Conservation (phyloP, 352 stramenopile species). For the Phytophthora lateralis region DNA sequence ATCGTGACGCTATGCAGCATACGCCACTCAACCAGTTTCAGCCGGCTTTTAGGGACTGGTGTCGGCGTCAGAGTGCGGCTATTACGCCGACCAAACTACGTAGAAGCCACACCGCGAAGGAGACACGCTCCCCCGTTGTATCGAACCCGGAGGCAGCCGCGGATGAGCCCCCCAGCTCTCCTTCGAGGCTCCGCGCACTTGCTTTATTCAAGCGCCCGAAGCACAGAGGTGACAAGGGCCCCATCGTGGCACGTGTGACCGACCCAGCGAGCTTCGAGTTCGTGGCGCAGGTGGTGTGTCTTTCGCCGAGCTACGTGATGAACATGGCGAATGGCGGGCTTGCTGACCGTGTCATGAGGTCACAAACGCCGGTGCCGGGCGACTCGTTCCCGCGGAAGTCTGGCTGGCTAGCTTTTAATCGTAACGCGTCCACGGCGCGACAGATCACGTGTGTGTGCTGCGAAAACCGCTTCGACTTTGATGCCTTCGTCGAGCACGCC, state of each 20-base stretch:
- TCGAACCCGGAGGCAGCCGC: neutral
- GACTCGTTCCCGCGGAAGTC: constrained; percentile 37
- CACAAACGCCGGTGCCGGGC: constrained; percentile 17
- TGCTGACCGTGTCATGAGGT: constrained; percentile 29
- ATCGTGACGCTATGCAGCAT: constrained; percentile 20
- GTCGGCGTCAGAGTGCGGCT: constrained; percentile 6
- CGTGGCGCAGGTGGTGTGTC: constrained; percentile 34
- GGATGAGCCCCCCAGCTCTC: neutral
- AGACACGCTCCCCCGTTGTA: neutral
- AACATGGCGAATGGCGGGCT: constrained; percentile 37
- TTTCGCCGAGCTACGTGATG: constrained; percentile 40
- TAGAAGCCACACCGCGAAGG: constrained; percentile 6
- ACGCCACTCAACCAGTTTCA: constrained; percentile 21
- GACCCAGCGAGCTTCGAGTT: constrained; percentile 20
- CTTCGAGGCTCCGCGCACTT: constrained; percentile 19
- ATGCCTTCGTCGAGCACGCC: constrained; percentile 30
- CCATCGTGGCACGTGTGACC: constrained; percentile 1
- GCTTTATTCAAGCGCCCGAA: constrained; percentile 36
- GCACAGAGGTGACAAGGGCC: constrained; percentile 10
- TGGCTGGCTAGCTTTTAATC: constrained; percentile 35
- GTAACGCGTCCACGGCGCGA: neutral
- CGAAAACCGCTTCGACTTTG: constrained; percentile 16
- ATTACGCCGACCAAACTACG: constrained; percentile 16
- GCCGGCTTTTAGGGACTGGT: constrained; percentile 18
- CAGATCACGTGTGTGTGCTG: constrained; percentile 30